A percentile compares a stretch with the other conserved stretches of the same genome.
Conservation (phyloP, 2,329 filamentous ascomycete genomes). For the Tympanopsis confertula region DNA sequence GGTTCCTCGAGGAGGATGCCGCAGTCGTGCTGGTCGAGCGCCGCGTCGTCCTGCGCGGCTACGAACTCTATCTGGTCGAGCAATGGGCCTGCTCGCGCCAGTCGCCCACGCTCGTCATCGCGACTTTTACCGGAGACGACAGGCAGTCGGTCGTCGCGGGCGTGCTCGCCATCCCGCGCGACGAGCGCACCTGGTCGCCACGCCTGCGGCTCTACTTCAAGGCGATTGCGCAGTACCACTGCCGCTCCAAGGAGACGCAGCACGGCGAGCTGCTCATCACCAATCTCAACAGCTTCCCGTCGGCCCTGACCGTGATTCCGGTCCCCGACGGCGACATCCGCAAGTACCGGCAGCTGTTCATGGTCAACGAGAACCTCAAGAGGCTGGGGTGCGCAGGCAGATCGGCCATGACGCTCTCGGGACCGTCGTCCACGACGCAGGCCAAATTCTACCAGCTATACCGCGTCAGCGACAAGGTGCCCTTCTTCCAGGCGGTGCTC, state of each 20-base stretch:
- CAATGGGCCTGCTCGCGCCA: constrained; percentile 60
- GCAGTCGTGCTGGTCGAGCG: constrained; percentile 44
- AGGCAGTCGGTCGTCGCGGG: neutral
- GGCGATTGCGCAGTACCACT: constrained; percentile 35
- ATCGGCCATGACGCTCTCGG: constrained; percentile 44
- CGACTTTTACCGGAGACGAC: neutral
- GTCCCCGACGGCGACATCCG: constrained; percentile 78
- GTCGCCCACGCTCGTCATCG: constrained; percentile 18
- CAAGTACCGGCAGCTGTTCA: constrained; percentile 71
- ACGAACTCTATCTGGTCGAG: constrained; percentile 56
- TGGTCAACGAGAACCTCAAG: constrained; percentile 76
- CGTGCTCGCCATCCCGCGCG: neutral
- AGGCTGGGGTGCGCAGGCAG: constrained; percentile 53
- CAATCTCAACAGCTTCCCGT: constrained; percentile 51
- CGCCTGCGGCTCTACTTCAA: neutral
- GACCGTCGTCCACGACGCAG: constrained; percentile 42
- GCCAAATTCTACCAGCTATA: constrained; percentile 59
- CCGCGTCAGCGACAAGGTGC: constrained; percentile 47
- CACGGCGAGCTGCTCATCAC: constrained; percentile 55
- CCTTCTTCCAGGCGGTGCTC: constrained; percentile 47
- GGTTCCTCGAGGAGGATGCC: constrained; percentile 51
- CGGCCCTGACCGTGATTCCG: constrained; percentile 76
- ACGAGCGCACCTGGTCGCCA: neutral
- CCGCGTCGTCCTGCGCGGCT: constrained; percentile 40
- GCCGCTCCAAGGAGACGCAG: constrained; percentile 12